Evolutionary conservation across 2,329 filamentous ascomycete genomes (phyloP).

Genomic region (Fusarium kyushuense): DNA sequence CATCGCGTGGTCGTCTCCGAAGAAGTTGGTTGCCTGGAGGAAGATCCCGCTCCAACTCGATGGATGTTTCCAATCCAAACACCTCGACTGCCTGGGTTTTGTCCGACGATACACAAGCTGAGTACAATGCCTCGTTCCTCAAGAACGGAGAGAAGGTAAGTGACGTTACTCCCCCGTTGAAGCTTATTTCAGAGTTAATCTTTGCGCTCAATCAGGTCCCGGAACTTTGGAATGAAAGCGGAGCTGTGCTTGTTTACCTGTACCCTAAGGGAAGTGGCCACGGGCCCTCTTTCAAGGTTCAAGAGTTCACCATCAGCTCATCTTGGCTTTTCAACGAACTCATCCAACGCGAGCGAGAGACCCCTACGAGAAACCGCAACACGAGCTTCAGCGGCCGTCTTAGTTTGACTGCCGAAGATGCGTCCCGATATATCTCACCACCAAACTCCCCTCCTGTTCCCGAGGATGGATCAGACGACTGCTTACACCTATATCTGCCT

Average conservation of each 20-base stretch:
- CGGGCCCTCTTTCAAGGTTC: conserved; percentile 72
- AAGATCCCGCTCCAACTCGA: conserved; percentile 65
- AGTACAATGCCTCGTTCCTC: conserved; percentile 68
- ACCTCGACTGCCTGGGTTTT: conserved; percentile 66
- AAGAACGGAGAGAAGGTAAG: conserved; percentile 67
- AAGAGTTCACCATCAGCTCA: conserved; percentile 64
- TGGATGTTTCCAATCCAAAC: conserved; percentile 45
- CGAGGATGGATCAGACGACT: conserved; percentile 56
- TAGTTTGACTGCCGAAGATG: conserved; percentile 64
- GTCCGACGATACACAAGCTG: conserved; percentile 62
- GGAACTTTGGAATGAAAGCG: conserved; percentile 73
- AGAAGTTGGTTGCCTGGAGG: conserved; percentile 67
- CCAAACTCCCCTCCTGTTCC: conserved; percentile 54
- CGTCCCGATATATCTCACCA: conserved; percentile 55
- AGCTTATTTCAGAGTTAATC: conserved; percentile 29
- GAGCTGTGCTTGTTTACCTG: conserved; percentile 69
- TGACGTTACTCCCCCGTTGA: conserved; percentile 29
- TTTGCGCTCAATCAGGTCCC: conserved; percentile 61
- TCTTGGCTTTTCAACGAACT: conserved; percentile 68
- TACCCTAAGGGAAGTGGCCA: conserved; percentile 62
- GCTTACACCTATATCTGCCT: conserved; percentile 66
- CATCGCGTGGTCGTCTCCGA: conserved; percentile 59
- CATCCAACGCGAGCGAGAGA: conserved; percentile 59
- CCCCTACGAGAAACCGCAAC: conserved; percentile 52
- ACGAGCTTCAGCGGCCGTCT: conserved; percentile 62